Conservation (phyloP, 2,329 filamentous ascomycete species). For the Monilinia aucupariae region DNA sequence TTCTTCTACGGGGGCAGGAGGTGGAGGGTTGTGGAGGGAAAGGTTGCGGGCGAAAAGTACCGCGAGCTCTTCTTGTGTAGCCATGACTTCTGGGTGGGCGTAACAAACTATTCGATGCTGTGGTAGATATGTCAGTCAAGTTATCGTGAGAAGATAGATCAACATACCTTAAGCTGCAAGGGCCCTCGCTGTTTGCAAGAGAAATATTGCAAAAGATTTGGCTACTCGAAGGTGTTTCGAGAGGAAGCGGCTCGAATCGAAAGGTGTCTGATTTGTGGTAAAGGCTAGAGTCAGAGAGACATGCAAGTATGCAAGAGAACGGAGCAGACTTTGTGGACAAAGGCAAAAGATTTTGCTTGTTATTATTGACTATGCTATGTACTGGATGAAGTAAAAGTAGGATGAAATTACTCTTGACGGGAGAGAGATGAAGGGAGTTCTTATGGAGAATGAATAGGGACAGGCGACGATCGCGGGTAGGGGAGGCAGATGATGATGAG, state of each 20-base stretch:
- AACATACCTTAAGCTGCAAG: slow-evolving; percentile 33
- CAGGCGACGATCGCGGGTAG: slow-evolving; percentile 13
- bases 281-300: slow-evolving; percentile 31
- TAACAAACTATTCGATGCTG: not conserved
- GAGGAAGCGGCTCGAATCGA: slow-evolving; percentile 13
- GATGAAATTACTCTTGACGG: slow-evolving; percentile 21
- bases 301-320: slow-evolving; percentile 30
- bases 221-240: not conserved
- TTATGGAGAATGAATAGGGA: not conserved
- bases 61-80: slow-evolving; percentile 77
- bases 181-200: slow-evolving; percentile 23
- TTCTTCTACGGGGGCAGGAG: slow-evolving; percentile 34
- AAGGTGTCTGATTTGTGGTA: slow-evolving; percentile 25
- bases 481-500: slow-evolving; percentile 14
- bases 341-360: slow-evolving; percentile 31
- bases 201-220: slow-evolving; percentile 27
- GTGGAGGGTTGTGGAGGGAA: slow-evolving; percentile 45
- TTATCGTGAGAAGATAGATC: slow-evolving; percentile 18
- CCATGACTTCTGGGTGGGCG: slow-evolving; percentile 38
- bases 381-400: slow-evolving; percentile 36
- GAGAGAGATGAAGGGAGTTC: slow-evolving; percentile 26
- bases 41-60: slow-evolving; percentile 72
- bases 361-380: slow-evolving; percentile 49
- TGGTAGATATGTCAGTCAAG: not conserved
- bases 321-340: slow-evolving; percentile 34